Base-by-base conservation (phyloP, 768 basidiomycete genomes). In the Nidula microcarpa region DNA sequence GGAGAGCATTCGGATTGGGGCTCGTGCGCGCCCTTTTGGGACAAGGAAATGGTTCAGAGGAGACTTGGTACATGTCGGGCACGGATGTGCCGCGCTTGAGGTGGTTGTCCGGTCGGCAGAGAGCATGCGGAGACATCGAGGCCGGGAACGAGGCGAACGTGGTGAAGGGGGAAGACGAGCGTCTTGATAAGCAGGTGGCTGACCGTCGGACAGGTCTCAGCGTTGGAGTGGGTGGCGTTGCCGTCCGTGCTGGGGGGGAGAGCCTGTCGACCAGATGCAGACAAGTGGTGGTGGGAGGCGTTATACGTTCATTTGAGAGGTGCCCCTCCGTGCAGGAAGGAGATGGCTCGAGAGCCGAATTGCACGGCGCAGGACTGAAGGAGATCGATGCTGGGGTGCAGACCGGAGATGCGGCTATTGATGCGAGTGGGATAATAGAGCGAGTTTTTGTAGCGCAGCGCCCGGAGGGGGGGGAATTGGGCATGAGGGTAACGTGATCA, bases 351-450 rank as follows among this genome's bases (percentile, higher is more conserved):
- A 2, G 2, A 16, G 37, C 16, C 10, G 16, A 11, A 16, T 41
- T 16, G 37, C 37, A 41, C 11, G 37, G 23, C 23, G 23, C 37
- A 11, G 37, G 10, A 8, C 63, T 63, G 47, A 71, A 70, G 32
- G 62, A 58, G 43, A 68, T 72, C 17, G 71, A 55, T 7, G 74
- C 71, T 5, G 83, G 79, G 4, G 81, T 79, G 64, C 74, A 76
- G 49, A 80, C 59, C n/a, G 84, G 84, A 4, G 85, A 85, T 18
- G 82, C 81, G 51, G 74, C 70, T 55, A 84, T 84, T 39, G 83
- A 75, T 7, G 85, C 78, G 48, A 85, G 74, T 44, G 81, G 77
- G 23, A 74, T 61, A 57, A 72, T 65, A 46, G 59, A 60, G 51
- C 69, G 57, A 43, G 55, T 61, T 51, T 59, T 59, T n/a, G 59